Conservation (phyloP, 2,329 filamentous ascomycete species). For the Fusarium musae region DNA sequence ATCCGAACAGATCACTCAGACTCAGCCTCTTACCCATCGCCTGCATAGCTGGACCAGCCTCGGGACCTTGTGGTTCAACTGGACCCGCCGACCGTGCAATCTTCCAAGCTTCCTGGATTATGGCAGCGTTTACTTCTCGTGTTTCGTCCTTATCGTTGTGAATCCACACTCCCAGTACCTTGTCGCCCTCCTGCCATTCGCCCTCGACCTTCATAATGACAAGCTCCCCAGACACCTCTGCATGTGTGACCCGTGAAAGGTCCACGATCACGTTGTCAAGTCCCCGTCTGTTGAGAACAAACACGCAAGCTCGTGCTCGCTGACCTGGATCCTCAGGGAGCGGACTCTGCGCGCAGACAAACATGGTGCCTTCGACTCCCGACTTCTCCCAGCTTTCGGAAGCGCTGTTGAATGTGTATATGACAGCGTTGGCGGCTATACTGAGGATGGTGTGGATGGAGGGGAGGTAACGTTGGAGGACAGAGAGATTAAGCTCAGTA, state of each 20-base stretch:
- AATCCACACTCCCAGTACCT: constrained; percentile 66
- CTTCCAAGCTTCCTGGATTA: constrained; percentile 58
- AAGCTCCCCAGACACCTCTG: constrained; percentile 70
- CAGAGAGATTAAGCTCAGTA: constrained; percentile 86
- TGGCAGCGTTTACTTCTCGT: constrained; percentile 53
- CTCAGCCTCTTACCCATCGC: constrained; percentile 58
- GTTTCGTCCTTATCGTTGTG: constrained; percentile 62
- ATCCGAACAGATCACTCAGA: constrained; percentile 58
- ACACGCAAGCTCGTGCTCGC: constrained; percentile 65
- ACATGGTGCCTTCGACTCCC: constrained; percentile 87
- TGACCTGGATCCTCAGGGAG: constrained; percentile 50
- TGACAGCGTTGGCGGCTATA: constrained; percentile 84
- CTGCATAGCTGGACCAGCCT: constrained; percentile 56
- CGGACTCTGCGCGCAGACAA: constrained; percentile 77
- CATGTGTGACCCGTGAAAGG: constrained; percentile 68
- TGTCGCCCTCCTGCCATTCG: constrained; percentile 49
- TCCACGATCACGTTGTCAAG: constrained; percentile 77
- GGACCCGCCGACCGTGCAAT: constrained; percentile 47
- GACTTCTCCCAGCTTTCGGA: constrained; percentile 83
- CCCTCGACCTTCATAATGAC: constrained; percentile 60
- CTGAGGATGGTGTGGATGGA: constrained; percentile 78
- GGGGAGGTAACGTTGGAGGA: constrained; percentile 84
- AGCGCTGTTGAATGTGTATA: constrained; percentile 80
- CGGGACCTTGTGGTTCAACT: constrained; percentile 45
- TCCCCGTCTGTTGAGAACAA: constrained; percentile 78